Evolutionary conservation across 495 filamentous ascomycete species (phyloP).

Genomic region (Penicillium bovifimosum): DNA sequence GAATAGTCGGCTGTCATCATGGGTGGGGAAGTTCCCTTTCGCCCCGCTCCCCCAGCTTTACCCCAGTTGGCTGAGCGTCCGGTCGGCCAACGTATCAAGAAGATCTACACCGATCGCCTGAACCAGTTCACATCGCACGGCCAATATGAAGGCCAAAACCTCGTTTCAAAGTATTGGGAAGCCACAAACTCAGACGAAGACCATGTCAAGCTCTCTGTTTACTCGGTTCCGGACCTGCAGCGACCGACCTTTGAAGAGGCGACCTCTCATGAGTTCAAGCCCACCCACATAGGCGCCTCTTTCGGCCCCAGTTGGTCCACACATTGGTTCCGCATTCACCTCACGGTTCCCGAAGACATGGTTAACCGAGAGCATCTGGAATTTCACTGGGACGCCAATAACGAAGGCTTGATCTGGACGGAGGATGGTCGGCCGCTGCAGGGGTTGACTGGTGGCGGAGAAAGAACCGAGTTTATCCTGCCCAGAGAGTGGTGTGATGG

Average conservation of each 20-base stretch:
- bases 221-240: slow-evolving; percentile 70
- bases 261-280: slow-evolving; percentile 67
- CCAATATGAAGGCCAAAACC: slow-evolving; percentile 73
- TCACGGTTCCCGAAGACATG: slow-evolving; percentile 71
- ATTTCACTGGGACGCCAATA: slow-evolving; percentile 91
- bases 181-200: slow-evolving; percentile 63
- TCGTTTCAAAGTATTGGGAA: slow-evolving; percentile 76
- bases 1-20: slow-evolving; percentile 21
- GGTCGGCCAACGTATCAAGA: slow-evolving; percentile 77
- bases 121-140: slow-evolving; percentile 71
- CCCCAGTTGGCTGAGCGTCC: slow-evolving; percentile 55
- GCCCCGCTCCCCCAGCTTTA: slow-evolving; percentile 39
- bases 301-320: slow-evolving; percentile 97
- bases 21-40: slow-evolving; percentile 43
- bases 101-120: slow-evolving; percentile 83
- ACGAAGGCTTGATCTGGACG: slow-evolving; percentile 86
- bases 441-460: slow-evolving; percentile 86
- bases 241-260: slow-evolving; percentile 90
- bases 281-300: slow-evolving; percentile 66
- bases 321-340: slow-evolving; percentile 87
- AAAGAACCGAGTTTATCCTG: slow-evolving; percentile 85
- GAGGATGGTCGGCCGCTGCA: slow-evolving; percentile 85
- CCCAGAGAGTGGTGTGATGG: slow-evolving; percentile 76
- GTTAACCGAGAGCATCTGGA: slow-evolving; percentile 71
- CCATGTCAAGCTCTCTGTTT: slow-evolving; percentile 80